Evolutionary conservation across 1,284 basidiomycete species (phyloP).

Genomic region (Spongispora temasekensis): DNA sequence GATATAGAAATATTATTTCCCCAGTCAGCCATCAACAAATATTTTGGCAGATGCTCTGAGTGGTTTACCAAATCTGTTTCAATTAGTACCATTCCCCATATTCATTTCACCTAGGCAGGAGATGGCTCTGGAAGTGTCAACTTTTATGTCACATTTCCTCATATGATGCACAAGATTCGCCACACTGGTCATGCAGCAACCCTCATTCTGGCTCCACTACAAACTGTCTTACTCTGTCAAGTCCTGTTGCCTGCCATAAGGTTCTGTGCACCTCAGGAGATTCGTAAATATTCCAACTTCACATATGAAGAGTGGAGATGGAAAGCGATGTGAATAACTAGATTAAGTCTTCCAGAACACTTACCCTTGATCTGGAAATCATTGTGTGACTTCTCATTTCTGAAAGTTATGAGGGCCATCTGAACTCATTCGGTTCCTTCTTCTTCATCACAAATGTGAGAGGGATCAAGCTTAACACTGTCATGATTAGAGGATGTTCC

Average conservation of each 20-base stretch:
- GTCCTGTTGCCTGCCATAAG: constrained; percentile 10
- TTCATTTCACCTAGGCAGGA: constrained; percentile 4
- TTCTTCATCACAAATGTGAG: constrained; percentile 10
- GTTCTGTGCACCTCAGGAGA: constrained; percentile 5
- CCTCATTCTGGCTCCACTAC: constrained; percentile 1
- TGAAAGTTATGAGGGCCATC: neutral
- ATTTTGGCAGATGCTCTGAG: neutral
- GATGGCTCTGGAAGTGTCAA: no score
- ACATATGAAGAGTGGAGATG: no score
- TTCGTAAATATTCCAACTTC: constrained; percentile 7
- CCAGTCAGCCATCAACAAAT: neutral
- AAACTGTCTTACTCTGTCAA: constrained; percentile 3
- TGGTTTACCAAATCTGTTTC: no score
- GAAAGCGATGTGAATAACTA: constrained; percentile 10
- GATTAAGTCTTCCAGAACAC: constrained; percentile 4
- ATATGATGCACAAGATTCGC: constrained; percentile 10
- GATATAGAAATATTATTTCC: constrained; percentile 6
- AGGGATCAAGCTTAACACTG: constrained; percentile 10
- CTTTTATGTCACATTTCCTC: constrained; percentile 11
- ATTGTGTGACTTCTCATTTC: constrained; percentile 1
- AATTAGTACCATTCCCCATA: constrained; percentile 8
- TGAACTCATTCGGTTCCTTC: constrained; percentile 7
- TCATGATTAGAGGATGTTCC: no score
- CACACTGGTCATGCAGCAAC: neutral
- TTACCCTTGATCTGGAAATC: constrained; percentile 4